phyloP scores from a whole-genome alignment of 495 filamentous ascomycete species.

The Tuber indicum region DNA sequence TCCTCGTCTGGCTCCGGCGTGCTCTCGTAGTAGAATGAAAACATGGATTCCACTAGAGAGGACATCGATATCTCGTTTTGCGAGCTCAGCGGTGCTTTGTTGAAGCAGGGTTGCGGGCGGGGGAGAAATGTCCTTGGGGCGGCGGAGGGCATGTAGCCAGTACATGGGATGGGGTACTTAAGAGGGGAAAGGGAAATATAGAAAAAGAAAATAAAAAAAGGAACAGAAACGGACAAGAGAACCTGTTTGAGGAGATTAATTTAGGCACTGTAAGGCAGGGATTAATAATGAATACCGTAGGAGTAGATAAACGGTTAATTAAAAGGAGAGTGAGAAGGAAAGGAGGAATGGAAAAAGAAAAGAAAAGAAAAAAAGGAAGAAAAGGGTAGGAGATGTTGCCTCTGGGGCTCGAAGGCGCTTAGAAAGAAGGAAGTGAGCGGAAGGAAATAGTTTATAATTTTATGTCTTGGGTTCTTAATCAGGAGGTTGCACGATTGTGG shows the following conservation, averaged over 20 bases:
- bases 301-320: slow-evolving; percentile 11
- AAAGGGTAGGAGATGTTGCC: slow-evolving; percentile 42
- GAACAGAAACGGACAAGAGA: neutral
- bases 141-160: slow-evolving; percentile 5
- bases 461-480: neutral
- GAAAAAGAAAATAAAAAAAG: slow-evolving; percentile 7
- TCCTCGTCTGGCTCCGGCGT: slow-evolving; percentile 31
- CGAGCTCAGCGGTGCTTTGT: neutral
- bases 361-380: slow-evolving; percentile 41
- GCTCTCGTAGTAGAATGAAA: slow-evolving; percentile 33
- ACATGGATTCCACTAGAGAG: slow-evolving; percentile 29
- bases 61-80: slow-evolving; percentile 21
- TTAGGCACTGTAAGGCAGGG: slow-evolving; percentile 21
- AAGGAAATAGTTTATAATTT: neutral
- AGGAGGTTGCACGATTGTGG: neutral
- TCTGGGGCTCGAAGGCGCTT: neutral
- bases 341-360: slow-evolving; percentile 35
- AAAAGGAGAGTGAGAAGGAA: slow-evolving; percentile 13
- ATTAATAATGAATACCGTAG: neutral
- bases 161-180: slow-evolving; percentile 8
- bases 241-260: neutral
- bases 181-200: slow-evolving; percentile 30
- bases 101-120: neutral
- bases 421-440: neutral
- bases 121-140: neutral